Conservation (phyloP, 306 rosid species). For the Corylus avellana region DNA sequence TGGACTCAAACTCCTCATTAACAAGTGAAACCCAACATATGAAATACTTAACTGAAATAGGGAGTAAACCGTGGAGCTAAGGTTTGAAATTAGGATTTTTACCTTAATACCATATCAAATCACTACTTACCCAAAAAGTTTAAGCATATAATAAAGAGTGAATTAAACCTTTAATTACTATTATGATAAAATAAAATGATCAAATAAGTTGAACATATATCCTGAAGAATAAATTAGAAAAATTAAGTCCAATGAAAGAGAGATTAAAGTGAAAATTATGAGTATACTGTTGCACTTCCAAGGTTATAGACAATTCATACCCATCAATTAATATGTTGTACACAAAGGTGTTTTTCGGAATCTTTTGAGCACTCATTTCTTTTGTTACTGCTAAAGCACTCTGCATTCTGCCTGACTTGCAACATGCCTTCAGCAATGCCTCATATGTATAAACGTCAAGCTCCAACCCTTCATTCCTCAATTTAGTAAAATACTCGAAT, state of each 20-base stretch:
- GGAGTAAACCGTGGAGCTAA: too few relatives aligned
- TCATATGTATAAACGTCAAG: constrained; percentile 84
- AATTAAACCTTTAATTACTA: too few relatives aligned
- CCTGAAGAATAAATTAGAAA: constrained; percentile 8
- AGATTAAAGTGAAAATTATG: constrained; percentile 7
- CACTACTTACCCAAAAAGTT: too few relatives aligned
- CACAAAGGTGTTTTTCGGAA: constrained; percentile 84
- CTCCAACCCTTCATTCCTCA: constrained; percentile 82
- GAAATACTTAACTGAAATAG: too few relatives aligned
- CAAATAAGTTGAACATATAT: not conserved
- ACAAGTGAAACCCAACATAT: too few relatives aligned
- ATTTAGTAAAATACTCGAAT: constrained; percentile 66
- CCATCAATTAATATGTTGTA: constrained; percentile 96
- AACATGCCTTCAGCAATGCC: constrained; percentile 95
- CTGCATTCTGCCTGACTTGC: constrained; percentile 99
- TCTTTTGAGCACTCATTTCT: constrained; percentile 80
- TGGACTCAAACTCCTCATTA: too few relatives aligned
- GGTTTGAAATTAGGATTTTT: too few relatives aligned
- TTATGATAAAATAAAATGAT: not conserved
- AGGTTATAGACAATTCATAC: constrained; percentile 44
- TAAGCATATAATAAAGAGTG: too few relatives aligned
- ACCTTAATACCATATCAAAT: too few relatives aligned
- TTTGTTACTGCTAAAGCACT: constrained; percentile 92
- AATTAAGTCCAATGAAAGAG: not conserved
- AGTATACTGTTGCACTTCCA: constrained; percentile 1